These are phyloP conservation scores for Pisolithus thermaeus DNA, from an alignment of 1,284 basidiomycete species.

Conservation along the genomic window DNA sequence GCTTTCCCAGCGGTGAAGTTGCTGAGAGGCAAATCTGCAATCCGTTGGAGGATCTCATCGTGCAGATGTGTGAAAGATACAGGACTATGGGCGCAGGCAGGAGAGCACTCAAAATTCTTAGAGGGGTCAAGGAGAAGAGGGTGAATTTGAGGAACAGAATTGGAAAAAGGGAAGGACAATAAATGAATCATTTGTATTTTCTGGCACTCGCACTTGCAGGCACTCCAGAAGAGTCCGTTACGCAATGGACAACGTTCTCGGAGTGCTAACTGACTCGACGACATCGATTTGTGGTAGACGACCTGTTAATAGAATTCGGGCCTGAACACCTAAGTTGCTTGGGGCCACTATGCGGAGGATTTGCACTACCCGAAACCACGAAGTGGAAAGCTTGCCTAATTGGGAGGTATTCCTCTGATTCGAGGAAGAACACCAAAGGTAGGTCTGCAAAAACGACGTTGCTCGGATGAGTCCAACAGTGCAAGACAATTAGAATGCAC, in stretches of 20 bases:
- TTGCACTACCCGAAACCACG: constrained; percentile 33
- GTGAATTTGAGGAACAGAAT: neutral
- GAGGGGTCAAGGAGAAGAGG: neutral
- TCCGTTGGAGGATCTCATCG: neutral
- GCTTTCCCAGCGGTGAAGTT: neutral
- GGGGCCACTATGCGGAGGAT: too few species aligned
- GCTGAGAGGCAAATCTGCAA: neutral
- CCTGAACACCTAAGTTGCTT: too few species aligned
- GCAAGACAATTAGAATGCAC: constrained; percentile 93
- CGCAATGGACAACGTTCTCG: too few species aligned
- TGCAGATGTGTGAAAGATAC: neutral
- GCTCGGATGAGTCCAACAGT: constrained; percentile 73
- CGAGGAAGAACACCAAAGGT: constrained; percentile 98
- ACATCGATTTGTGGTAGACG: too few species aligned
- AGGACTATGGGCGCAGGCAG: neutral
- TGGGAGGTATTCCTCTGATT: constrained; percentile 87
- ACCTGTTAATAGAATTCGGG: too few species aligned
- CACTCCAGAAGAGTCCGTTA: too few species aligned
- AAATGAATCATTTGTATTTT: neutral
- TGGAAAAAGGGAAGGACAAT: neutral
- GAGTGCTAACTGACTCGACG: too few species aligned
- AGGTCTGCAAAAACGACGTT: constrained; percentile 95
- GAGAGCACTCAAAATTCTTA: neutral
- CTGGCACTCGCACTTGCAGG: too few species aligned
- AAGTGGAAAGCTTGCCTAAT: constrained; percentile 97